Base-by-base conservation (phyloP, 768 basidiomycete genomes). In the Podaxis sp. region DNA sequence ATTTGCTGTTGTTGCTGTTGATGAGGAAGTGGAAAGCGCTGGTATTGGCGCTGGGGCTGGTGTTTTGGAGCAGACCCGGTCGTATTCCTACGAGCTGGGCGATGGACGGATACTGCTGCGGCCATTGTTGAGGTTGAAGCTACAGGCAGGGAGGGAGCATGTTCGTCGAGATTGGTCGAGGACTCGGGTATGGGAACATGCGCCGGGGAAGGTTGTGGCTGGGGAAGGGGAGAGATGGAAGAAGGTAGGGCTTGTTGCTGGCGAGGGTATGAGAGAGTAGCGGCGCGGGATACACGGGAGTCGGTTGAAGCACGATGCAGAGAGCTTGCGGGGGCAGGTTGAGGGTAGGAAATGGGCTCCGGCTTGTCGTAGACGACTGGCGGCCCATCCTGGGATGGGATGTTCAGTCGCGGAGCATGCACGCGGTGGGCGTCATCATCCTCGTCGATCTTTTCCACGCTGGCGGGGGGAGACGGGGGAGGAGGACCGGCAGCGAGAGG, bases 31-130 rank as follows among this genome's bases (percentile, higher is more conserved):
- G 32, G 58, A 23, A 57, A 50, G 14, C 35, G 46, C 35, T 57
- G 57, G 23, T 57, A 57, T 5, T 37, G 46, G 21, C 57, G 57
- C 16, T 46, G 55, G 28, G 14, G 6, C 32, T 52, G 50, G n/a
- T 32, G 50, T 46, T 46, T 46, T 35, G 76, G 68, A 6, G 74
- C 71, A 0, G 87, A 84, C 2, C 90, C 88, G 0, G 84, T 90
- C 6, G 90, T 91, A 67, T 91, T 89, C 25, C 91, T 78, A 13
- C 90, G 81, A 4, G 79, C 69, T 5, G 42, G 14, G 42, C 42
- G 42, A 18, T 32, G 32, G 7, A 42, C 40, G 14, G 5, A 18
- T 42, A 3, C 14, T 42, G n/a, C n/a, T 13, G 14, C 40, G 40
- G 40, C 21, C 85, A 82, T 14, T 76, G 80, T 23, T 61, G 51